Evolutionary conservation across 139 green algal species (phyloP).

Genomic region (Haematococcus sp.): DNA sequence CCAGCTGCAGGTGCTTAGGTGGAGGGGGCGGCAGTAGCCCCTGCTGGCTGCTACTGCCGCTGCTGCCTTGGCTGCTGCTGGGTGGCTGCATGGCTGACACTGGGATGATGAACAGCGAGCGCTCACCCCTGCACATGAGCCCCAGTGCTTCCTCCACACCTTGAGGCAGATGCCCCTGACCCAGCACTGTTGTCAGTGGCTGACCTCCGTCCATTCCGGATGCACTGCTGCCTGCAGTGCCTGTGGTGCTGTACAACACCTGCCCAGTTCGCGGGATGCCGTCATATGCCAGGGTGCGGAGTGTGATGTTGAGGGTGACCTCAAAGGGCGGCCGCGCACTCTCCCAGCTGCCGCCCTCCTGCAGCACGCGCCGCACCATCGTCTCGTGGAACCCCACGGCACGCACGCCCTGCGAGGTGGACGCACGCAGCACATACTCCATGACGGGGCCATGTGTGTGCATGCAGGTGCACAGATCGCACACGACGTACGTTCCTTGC

Average conservation of each 20-base stretch:
- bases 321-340: conserved; percentile 72
- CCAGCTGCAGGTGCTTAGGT: conserved; percentile 34
- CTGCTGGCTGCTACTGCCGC: background rate
- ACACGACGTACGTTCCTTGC: no score
- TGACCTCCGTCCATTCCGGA: background rate
- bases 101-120: conserved; percentile 39
- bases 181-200: conserved; percentile 42
- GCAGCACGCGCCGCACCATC: conserved; percentile 19
- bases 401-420: no score
- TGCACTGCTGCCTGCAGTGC: background rate
- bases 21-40: conserved; percentile 39
- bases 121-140: conserved; percentile 51
- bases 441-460: no score
- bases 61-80: background rate
- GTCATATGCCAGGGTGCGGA: conserved; percentile 35
- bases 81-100: conserved; percentile 23
- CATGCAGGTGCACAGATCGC: background rate
- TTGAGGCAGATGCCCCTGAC: conserved; percentile 28
- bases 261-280: conserved; percentile 28
- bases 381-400: no score
- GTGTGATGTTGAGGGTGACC: conserved; percentile 44
- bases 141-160: conserved; percentile 54
- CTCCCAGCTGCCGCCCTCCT: conserved; percentile 69
- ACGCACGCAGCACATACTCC: no score
- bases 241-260: conserved; percentile 16